Base-by-base conservation (phyloP, 805 yeast genomes). In the Tetrapisispora taiwanensis region DNA sequence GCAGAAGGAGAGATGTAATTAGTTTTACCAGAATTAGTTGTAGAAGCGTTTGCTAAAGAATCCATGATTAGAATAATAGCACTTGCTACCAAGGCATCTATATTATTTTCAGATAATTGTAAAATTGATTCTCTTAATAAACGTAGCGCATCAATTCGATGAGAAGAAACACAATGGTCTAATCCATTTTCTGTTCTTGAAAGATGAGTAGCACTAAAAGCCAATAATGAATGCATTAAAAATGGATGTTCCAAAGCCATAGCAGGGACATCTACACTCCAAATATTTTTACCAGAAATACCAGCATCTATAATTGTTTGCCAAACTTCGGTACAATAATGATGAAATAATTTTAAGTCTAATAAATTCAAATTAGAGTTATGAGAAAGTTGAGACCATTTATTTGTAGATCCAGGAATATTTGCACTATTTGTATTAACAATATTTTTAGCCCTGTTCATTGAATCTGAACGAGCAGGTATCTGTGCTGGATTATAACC, bases 61-160 rank as follows among this genome's bases (percentile, higher is more conserved):
- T 90, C 97, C 84, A 90, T 84, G 46, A 88, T 88, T 46, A 90
- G 68, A 33, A 90, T 79, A 48, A 89, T 73, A 0, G 96, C 95
- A 42, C 94, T 79, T 0, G 97, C 96, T 17, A 89, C 96, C 41
- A 90, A 68, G 0, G 97, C 95, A 62, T 90, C 97, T 1, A 92
- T 84, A 54, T 89, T 89, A 39, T 84, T 88, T 1, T 84, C 73
- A 18, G 84, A 79, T 48, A 90, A 85, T 49, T 84, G 80, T 50
- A 86, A 68, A 2, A 90, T 95, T 3, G 94, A 95, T 55, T 83
- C 90, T 46, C 97, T 70, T 42, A 90, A 67, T 35, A 87, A 66
- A 42, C 88, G 68, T 39, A 90, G 67, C 0, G 97, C 95, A 60
- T 87, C 94, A 12, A 94, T 84, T 36, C 97, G 66, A 63, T 90